Evolutionary conservation across 2,329 filamentous ascomycete species (phyloP), one percentile per base, ranked within the genome.

Genomic region (Fusarium nodosum): DNA sequence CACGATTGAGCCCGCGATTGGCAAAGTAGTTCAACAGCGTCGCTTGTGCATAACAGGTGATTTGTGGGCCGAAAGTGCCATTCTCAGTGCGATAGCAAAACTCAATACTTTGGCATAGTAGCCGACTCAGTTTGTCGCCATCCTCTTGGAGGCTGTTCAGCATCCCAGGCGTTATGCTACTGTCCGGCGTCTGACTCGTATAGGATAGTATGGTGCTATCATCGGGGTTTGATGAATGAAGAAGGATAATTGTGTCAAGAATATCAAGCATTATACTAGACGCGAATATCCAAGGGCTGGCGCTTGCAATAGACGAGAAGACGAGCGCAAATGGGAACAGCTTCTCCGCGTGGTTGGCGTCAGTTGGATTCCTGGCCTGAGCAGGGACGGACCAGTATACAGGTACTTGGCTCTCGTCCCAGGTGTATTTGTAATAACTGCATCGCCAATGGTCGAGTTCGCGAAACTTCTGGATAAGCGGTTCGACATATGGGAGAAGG

Each of bases 1-100:
- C 61, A 4, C 53, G 36, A 16, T 6, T 34, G 2, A 41, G 36
- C 7, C 53, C 45, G 0, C 41, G 11, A 0, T 10, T 39, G 1
- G 13, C 7, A n/a, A 60, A 65, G 0, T 65, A 64, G 0, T 26
- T 39, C 3, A 28, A n/a, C 3, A 64, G 2, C 0, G 60, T 39
- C 2, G 52, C 16, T 31, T 64, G 61, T 1, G 38, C 7, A 47
- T 60, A 64, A 3, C 60, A 59, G 5, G 61, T 64, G 15, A 65
- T 52, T 8, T 64, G 61, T 0, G 61, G 61, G 1, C 60, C 60
- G 2, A 64, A 65, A 2, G 60, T 64, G 1, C 61, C 61, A 33
- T 64, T 64, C 1, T 65, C 61, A 7, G 12, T 42, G 1, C 34
- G 45, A 12, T 64, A 64, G 18, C 60, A 64, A 22, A 36, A 64